Evolutionary conservation across 495 filamentous ascomycete genomes (phyloP), one percentile per base, ranked within the genome.

Genomic region (Acidiella bohemica): DNA sequence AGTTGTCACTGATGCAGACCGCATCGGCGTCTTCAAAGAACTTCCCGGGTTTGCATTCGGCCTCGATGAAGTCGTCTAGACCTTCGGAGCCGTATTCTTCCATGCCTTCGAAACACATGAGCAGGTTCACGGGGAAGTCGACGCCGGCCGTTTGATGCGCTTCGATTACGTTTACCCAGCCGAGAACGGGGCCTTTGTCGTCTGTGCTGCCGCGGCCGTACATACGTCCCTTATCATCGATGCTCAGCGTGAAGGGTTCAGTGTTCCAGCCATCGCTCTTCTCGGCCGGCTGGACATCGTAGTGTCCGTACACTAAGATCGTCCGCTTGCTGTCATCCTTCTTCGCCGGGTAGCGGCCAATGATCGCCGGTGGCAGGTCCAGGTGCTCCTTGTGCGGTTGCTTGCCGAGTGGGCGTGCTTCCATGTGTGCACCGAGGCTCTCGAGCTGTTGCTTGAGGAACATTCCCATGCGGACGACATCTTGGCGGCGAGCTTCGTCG

Each of bases 41-140:
- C 39, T 77, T 53, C 23, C 47, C 51, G 0, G 50, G 75, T 65
- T 87, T 84, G 49, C 74, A 80, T 64, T 99, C 92, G 13, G 70
- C 76, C 46, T 80, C 67, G 60, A 99, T 93, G 46, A 95, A 80
- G 30, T 94, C 88, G 46, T 99, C 88, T 28, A 99, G 71, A 27
- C 92, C 92, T 54, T 96, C 92, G 0, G 84, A 93, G 28, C 92
- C 92, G 59, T 93, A 93, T 65, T 99, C 92, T 65, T 99, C 90
- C 92, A 99, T 99, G 29, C 92, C 92, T 64, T 99, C 92, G 54
- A 99, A 99, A 69, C 92, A 99, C 85, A 94, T 95, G 22, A 99
- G 73, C 41, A 99, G 71, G 68, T 99, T 99, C 50, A 99, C 88
- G 5, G 92, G 92, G 55, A 96, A 77, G 33, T 94, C 88, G 33